Evolutionary conservation across 2,329 filamentous ascomycete species (phyloP).

Genomic region (Sarocladium brachiariae): DNA sequence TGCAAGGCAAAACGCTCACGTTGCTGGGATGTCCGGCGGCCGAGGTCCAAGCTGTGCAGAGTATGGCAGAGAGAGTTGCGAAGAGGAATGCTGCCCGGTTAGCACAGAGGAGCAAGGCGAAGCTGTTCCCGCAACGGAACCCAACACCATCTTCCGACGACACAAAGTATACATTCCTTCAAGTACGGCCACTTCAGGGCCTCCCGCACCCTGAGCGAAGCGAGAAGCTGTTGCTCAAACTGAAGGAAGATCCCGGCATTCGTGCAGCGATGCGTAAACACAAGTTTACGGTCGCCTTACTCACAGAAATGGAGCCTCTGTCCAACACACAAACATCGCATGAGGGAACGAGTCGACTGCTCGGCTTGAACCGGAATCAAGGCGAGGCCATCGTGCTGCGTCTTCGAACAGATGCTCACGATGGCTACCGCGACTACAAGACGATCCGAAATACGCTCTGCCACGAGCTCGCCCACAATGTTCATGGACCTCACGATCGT

Average conservation of each 20-base stretch:
- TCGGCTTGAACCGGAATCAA: slow-evolving; percentile 80
- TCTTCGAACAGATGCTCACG: slow-evolving; percentile 85
- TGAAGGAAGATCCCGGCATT: slow-evolving; percentile 81
- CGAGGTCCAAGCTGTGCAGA: slow-evolving; percentile 50
- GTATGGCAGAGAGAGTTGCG: slow-evolving; percentile 41
- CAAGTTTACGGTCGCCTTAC: slow-evolving; percentile 72
- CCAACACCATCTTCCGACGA: slow-evolving; percentile 36
- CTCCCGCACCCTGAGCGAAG: slow-evolving; percentile 71
- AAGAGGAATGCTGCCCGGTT: slow-evolving; percentile 37
- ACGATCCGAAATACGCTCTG: slow-evolving; percentile 88
- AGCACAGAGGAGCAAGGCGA: slow-evolving; percentile 23
- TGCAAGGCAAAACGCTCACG: slow-evolving; percentile 53
- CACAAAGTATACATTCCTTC: slow-evolving; percentile 71
- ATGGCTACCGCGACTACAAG: slow-evolving; percentile 89
- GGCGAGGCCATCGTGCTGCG: slow-evolving; percentile 89
- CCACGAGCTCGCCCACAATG: slow-evolving; percentile 92
- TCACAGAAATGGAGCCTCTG: slow-evolving; percentile 93
- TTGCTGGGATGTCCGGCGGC: slow-evolving; percentile 57
- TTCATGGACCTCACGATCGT: slow-evolving; percentile 74
- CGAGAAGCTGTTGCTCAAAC: slow-evolving; percentile 62
- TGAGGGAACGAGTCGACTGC: slow-evolving; percentile 64
- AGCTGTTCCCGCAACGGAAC: slow-evolving; percentile 13
- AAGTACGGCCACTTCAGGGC: slow-evolving; percentile 66
- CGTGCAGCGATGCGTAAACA: slow-evolving; percentile 76
- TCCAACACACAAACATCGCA: slow-evolving; percentile 67